These are phyloP conservation scores for Limnanthes douglasii DNA, from an alignment of 345 rosid genomes.

Conservation along the genomic window DNA sequence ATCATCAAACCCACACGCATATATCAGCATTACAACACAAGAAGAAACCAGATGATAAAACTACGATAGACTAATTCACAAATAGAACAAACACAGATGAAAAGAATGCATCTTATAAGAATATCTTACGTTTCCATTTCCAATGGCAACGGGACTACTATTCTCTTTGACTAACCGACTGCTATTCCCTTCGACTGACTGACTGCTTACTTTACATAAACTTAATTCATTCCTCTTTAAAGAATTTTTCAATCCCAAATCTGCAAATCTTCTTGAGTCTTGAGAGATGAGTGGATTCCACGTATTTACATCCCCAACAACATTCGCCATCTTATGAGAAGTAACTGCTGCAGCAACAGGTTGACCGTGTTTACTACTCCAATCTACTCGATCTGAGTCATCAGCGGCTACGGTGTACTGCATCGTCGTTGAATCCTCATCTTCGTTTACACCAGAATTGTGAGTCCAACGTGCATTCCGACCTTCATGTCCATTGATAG, in stretches of 20 bases:
- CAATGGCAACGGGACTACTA: slow-evolving; percentile 14
- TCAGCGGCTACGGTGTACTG: slow-evolving; percentile 22
- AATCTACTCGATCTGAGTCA: slow-evolving; percentile 15
- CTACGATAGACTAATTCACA: slow-evolving; percentile 1
- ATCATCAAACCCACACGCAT: slow-evolving; percentile 10
- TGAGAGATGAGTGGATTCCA: slow-evolving; percentile 34
- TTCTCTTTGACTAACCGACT: slow-evolving; percentile 24
- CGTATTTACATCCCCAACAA: slow-evolving; percentile 32
- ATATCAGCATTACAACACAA: slow-evolving; percentile 3
- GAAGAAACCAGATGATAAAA: neutral
- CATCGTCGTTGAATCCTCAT: slow-evolving; percentile 21
- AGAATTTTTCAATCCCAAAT: slow-evolving; percentile 23
- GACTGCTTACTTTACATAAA: slow-evolving; percentile 18
- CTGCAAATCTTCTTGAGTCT: slow-evolving; percentile 27
- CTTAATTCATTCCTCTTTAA: slow-evolving; percentile 17
- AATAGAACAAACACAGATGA: neutral
- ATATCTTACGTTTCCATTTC: slow-evolving; percentile 61
- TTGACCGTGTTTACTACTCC: slow-evolving; percentile 18
- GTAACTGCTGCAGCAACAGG: slow-evolving; percentile 18
- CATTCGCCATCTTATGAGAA: slow-evolving; percentile 23
- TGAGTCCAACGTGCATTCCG: slow-evolving; percentile 16
- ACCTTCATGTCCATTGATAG: slow-evolving; percentile 12
- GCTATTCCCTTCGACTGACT: slow-evolving; percentile 25
- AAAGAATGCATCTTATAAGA: slow-evolving; percentile 3
- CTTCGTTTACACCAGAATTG: slow-evolving; percentile 24